Evolutionary conservation across 2,329 filamentous ascomycete genomes (phyloP).

Genomic region (Claviceps purpurea): DNA sequence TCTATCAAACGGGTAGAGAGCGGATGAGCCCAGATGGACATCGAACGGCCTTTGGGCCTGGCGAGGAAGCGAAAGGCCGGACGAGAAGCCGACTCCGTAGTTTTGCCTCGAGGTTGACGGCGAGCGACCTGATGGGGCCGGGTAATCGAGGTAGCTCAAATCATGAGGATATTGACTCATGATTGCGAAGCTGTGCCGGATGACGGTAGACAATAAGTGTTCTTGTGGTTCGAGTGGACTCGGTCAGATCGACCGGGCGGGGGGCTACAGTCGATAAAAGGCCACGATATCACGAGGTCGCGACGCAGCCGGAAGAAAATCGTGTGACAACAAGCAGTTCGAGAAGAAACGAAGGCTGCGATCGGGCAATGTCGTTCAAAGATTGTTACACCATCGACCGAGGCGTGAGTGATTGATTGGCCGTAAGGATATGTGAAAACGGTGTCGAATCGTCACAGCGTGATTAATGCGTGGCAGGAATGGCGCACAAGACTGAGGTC

Average conservation of each 20-base stretch:
- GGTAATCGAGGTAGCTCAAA: conserved; percentile 59
- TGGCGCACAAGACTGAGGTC: not conserved
- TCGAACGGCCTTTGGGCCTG: conserved; percentile 66
- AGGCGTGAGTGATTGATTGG: not conserved
- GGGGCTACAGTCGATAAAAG: not conserved
- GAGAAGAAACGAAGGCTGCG: conserved; percentile 1
- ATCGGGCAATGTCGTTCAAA: not conserved
- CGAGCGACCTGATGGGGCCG: conserved; percentile 43
- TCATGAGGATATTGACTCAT: conserved; percentile 43
- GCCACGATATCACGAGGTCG: not conserved
- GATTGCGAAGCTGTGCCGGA: conserved; percentile 9
- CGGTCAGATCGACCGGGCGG: not conserved
- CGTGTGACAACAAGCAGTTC: not conserved
- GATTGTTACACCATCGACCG: not conserved
- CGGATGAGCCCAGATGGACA: conserved; percentile 46
- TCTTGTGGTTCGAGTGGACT: conserved; percentile 9
- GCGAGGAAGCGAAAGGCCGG: conserved; percentile 27
- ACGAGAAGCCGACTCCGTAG: conserved; percentile 39
- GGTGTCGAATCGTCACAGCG: conserved; percentile 1
- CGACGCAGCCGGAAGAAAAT: not conserved
- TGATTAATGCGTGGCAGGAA: not conserved
- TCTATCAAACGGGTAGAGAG: conserved; percentile 60
- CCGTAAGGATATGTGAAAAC: not conserved
- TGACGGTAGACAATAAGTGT: conserved; percentile 12
- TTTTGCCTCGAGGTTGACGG: conserved; percentile 57